phyloP scores from a whole-genome alignment of 2,329 filamentous ascomycete genomes.

The Neocucurbitaria cava region DNA sequence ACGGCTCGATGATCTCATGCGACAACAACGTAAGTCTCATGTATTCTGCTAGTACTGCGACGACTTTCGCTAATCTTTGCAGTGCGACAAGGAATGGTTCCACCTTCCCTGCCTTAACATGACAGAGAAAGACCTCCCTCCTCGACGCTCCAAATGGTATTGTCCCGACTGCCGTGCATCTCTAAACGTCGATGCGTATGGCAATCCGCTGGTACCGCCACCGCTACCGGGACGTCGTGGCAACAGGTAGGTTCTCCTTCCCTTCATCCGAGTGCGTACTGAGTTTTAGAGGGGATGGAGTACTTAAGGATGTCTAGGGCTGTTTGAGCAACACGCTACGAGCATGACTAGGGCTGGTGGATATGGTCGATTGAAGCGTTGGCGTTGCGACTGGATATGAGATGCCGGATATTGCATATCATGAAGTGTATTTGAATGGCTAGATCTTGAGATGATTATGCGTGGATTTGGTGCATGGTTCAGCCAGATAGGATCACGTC shows the following conservation, averaged over 20 bases:
- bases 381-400: not conserved
- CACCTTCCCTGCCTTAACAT: slow-evolving; percentile 80
- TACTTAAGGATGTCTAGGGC: slow-evolving; percentile 32
- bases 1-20: slow-evolving; percentile 83
- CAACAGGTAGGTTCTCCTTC: slow-evolving; percentile 40
- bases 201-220: slow-evolving; percentile 42
- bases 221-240: slow-evolving; percentile 41
- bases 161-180: slow-evolving; percentile 71
- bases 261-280: slow-evolving; percentile 30
- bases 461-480: not conserved
- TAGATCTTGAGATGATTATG: not conserved
- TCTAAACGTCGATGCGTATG: slow-evolving; percentile 41
- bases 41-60: not conserved
- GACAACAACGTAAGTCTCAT: slow-evolving; percentile 69
- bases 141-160: slow-evolving; percentile 81
- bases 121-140: slow-evolving; percentile 64
- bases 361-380: not conserved
- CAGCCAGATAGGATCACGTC: not conserved
- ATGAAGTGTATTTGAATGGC: not conserved
- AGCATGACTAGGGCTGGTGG: not conserved
- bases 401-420: not conserved
- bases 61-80: slow-evolving; percentile 31
- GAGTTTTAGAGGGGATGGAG: slow-evolving; percentile 45
- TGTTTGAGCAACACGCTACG: slow-evolving; percentile 7
- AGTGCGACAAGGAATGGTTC: slow-evolving; percentile 86